Evolutionary conservation across 768 basidiomycete species (phyloP), one percentile per base, ranked within the genome.

Genomic region (Zangia roseola): DNA sequence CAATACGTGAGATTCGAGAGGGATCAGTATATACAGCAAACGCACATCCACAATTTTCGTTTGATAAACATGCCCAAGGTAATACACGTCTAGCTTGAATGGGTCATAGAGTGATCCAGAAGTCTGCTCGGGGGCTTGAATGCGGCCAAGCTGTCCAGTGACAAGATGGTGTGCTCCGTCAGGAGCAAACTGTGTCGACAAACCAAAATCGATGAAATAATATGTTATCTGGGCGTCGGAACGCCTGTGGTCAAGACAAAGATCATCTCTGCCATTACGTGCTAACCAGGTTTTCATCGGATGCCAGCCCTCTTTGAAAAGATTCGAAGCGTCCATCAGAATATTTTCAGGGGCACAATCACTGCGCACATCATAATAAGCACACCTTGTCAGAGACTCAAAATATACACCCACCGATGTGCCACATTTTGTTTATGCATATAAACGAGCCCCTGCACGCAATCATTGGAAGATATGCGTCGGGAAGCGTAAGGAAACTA

Each of bases 171-270:
- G 40, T 26, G 0, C 2, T 3, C 16, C 49, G 23, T 4, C 43
- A 0, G 70, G 63, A 6, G 23, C 28, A 25, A 64, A 72, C 3
- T 47, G 47, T 0, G 56, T 51, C 0, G 72, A 71, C 6, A 71
- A 21, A 0, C 69, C 70, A 26, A 74, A 71, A 49, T 71, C 71
- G 24, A 71, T 69, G 17, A 69, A 53, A 39, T 62, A 69, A 47
- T 73, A 74, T 13, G 40, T 63, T 0, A 58, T 56, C 4, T 70
- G n/a, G n/a, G n/a, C n/a, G n/a, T 53, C 40, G 0, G 65, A 70
- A 1, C 69, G 66, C 0, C 56, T 65, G 30, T 33, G 64, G 6
- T 0, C 47, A 5, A 61, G 53, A 19, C 45, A 54, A 0, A 61
- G 64, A 4, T 33, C 17, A 5, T 33, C 17, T 0, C 28, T 38